These are phyloP conservation scores for Novymonas esmeraldas DNA, from an alignment of 208 protist genomes.

Conservation along the genomic window DNA sequence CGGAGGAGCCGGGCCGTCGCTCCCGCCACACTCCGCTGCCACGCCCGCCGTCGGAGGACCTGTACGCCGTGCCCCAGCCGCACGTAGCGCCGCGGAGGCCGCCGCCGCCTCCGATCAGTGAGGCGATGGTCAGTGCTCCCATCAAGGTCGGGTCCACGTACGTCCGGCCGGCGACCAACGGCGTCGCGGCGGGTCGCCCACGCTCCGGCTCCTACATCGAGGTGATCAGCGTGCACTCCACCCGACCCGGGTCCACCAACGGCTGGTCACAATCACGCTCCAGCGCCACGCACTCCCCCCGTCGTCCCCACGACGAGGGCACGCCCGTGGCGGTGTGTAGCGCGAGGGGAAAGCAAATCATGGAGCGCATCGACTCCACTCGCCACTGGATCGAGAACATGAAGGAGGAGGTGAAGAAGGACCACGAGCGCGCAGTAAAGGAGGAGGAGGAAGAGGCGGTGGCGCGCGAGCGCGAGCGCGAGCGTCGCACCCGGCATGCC, in stretches of 20 bases:
- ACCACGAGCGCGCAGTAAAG: constrained; percentile 23
- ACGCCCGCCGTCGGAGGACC: constrained; percentile 16
- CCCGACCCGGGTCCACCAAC: constrained; percentile 7
- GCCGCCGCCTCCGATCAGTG: not conserved
- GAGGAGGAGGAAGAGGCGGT: constrained; percentile 3
- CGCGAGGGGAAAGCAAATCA: constrained; percentile 20
- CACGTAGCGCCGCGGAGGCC: constrained; percentile 4
- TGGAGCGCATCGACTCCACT: constrained; percentile 53
- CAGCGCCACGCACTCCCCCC: constrained; percentile 27
- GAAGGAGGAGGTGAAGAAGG: constrained; percentile 44
- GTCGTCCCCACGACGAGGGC: constrained; percentile 18
- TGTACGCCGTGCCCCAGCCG: not conserved
- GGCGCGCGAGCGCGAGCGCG: constrained; percentile 1
- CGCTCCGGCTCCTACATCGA: constrained; percentile 45
- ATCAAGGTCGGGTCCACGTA: constrained; percentile 13
- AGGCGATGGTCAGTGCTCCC: not conserved
- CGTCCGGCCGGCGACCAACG: constrained; percentile 11
- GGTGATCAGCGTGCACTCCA: constrained; percentile 46
- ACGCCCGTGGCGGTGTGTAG: constrained; percentile 18
- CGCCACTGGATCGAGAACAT: constrained; percentile 57
- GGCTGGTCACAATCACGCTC: constrained; percentile 9
- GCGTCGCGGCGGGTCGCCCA: constrained; percentile 5
- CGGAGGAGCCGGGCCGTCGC: constrained; percentile 10
- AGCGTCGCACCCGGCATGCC: not conserved
- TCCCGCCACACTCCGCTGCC: constrained; percentile 11